These are phyloP conservation scores for Lepiota venenata DNA, from an alignment of 768 basidiomycete genomes.

Conservation along the genomic window DNA sequence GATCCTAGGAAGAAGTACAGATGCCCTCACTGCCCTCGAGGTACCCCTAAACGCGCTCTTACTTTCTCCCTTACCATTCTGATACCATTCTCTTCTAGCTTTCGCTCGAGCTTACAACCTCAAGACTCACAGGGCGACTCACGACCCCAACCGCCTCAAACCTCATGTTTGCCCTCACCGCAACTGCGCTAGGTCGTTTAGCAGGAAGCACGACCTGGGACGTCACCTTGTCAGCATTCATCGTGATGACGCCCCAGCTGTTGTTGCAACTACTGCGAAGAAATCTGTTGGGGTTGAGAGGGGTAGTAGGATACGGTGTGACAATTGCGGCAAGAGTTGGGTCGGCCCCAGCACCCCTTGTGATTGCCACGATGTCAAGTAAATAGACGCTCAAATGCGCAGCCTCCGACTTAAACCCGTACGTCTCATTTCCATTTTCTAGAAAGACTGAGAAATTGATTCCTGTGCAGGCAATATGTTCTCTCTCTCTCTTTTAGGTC, in stretches of 20 bases:
- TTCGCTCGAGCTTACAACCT: slow-evolving; percentile 94
- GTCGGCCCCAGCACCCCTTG: slow-evolving; percentile 53
- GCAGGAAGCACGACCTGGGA: slow-evolving; percentile 90
- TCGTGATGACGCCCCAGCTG: slow-evolving; percentile 55
- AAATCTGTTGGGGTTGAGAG: slow-evolving; percentile 68
- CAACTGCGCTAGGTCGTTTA: slow-evolving; percentile 87
- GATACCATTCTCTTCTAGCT: slow-evolving; percentile 39
- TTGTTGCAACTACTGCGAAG: slow-evolving; percentile 26
- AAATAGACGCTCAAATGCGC: slow-evolving; percentile 17
- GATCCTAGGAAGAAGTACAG: slow-evolving; percentile 80
- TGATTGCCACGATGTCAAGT: slow-evolving; percentile 66
- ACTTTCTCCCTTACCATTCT: slow-evolving; percentile 6
- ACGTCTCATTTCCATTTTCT: slow-evolving; percentile 2
- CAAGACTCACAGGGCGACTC: slow-evolving; percentile 94
- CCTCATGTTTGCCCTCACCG: slow-evolving; percentile 86
- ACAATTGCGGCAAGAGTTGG: slow-evolving; percentile 68
- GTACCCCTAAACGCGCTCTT: slow-evolving; percentile 31
- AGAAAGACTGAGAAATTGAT: neutral
- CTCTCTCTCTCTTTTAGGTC: slow-evolving; percentile 27
- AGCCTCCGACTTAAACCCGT: slow-evolving; percentile 3
- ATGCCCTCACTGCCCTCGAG: slow-evolving; percentile 70
- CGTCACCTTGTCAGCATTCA: slow-evolving; percentile 88
- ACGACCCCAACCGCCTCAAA: slow-evolving; percentile 89
- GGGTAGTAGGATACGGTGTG: slow-evolving; percentile 66
- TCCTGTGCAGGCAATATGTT: neutral